A percentile compares a stretch with the other conserved stretches of the same genome.
Conservation (phyloP, 352 stramenopile species). For the Pythium aquatile region DNA sequence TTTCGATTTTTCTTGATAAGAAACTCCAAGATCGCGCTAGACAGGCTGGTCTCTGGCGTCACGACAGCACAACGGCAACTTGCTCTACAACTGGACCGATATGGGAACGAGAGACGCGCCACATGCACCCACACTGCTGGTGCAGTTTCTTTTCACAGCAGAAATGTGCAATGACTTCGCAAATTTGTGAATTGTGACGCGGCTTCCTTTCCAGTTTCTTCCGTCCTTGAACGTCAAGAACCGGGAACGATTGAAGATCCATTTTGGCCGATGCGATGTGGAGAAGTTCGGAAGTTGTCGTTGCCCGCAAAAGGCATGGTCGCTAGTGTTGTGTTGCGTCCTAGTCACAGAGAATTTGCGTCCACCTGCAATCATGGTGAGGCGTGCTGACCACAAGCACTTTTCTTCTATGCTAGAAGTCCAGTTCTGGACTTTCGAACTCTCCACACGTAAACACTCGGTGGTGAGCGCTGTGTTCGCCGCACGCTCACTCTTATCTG, state of each 20-base stretch:
- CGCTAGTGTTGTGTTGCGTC: too few species aligned
- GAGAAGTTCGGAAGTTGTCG: too few species aligned
- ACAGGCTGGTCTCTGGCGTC: slow-evolving; percentile 15
- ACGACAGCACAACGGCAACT: slow-evolving; percentile 21
- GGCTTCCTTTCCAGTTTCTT: neutral
- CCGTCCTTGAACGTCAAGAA: neutral
- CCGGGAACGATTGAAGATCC: neutral
- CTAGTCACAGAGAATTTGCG: too few species aligned
- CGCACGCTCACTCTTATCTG: neutral
- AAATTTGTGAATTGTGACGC: neutral
- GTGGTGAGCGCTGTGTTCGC: neutral
- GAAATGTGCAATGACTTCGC: neutral
- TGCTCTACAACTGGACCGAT: slow-evolving; percentile 22
- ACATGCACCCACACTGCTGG: too few species aligned
- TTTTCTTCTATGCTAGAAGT: neutral
- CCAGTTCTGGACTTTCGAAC: neutral
- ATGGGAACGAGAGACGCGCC: slow-evolving; percentile 4
- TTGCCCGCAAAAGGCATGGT: too few species aligned
- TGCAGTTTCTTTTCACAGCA: too few species aligned
- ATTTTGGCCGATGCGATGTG: neutral
- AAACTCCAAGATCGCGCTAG: slow-evolving; percentile 4
- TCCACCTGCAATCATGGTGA: neutral
- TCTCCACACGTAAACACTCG: neutral
- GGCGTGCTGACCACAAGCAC: neutral
- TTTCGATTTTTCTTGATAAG: slow-evolving; percentile 20